Evolutionary conservation across 2,329 filamentous ascomycete species (phyloP), one percentile per base, ranked within the genome.

Genomic region (Waltergamsia citrina): DNA sequence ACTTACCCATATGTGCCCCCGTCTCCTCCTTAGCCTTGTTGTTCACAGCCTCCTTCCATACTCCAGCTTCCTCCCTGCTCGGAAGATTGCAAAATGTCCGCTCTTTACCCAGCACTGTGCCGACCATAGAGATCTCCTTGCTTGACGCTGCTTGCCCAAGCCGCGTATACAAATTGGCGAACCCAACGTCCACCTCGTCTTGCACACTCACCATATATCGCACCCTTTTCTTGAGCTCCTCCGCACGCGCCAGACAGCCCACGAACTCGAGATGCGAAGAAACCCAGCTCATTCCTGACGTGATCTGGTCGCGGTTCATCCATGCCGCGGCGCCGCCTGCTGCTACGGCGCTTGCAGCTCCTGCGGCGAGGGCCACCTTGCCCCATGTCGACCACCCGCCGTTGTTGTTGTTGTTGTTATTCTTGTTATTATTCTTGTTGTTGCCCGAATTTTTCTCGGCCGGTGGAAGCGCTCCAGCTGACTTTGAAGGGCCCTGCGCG

Each of bases 221-320:
- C 8, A 94, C 69, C 21, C 92, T 76, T 49, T 77, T 73, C 45
- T 79, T 78, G 43, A 96, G 65, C 50, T 94, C 87, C 46, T 88
- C 82, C 5, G 77, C 78, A n/a, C 85, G 78, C 31, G 84, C 82
- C 7, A 98, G 71, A 49, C 86, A 93, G 3, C 87, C 86, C 2
- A 96, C 85, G 49, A 96, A 98, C 55, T 92, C 85, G 18, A 98
- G 74, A 57, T 98, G 92, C 23, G 85, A 92, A 12, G 81, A 77
- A 11, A 85, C 85, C 87, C 88, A 96, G 8, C 67, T 67, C 63
- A 80, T 80, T 7, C 88, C 83, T 39, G 81, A 70, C 3, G 71
- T 74, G 40, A 96, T 75, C 42, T 85, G 78, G 21, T 93, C 84
- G 35, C 85, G 76, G 47, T 92, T 87, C 47, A 83, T 67, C 63